These are phyloP conservation scores for Hericium coralloides DNA, from an alignment of 768 basidiomycete species.

Conservation along the genomic window DNA sequence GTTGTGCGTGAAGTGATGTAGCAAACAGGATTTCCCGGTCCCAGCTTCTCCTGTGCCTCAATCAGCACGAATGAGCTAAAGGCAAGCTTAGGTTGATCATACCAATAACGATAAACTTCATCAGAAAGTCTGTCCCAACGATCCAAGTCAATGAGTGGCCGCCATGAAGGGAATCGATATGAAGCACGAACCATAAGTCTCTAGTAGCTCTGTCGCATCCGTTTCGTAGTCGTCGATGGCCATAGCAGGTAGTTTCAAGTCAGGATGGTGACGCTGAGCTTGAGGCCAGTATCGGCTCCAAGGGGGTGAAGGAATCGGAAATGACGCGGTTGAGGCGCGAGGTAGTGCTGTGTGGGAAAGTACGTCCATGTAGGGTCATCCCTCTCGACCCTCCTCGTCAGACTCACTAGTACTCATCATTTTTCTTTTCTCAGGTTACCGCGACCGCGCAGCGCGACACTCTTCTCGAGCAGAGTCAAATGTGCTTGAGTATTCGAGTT, in stretches of 20 bases:
- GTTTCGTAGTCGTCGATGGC: conserved; percentile 56
- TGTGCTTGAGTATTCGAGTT: background rate
- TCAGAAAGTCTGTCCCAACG: conserved; percentile 72
- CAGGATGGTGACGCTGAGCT: too few relatives aligned
- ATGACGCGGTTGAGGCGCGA: too few relatives aligned
- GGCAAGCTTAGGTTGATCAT: conserved; percentile 12
- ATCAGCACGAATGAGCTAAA: background rate
- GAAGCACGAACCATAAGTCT: conserved; percentile 70
- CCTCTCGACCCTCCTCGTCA: too few relatives aligned
- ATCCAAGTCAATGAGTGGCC: background rate
- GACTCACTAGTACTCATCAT: too few relatives aligned
- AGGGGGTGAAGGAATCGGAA: too few relatives aligned
- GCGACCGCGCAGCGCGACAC: too few relatives aligned
- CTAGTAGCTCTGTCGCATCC: conserved; percentile 86
- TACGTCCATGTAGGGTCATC: too few relatives aligned
- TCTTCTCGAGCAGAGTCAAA: background rate
- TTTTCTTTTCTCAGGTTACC: too few relatives aligned
- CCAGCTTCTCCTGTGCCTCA: conserved; percentile 76
- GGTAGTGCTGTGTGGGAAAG: too few relatives aligned
- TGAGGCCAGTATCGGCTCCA: too few relatives aligned
- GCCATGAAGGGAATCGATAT: background rate
- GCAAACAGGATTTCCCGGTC: conserved; percentile 92
- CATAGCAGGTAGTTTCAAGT: conserved; percentile 30
- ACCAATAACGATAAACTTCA: conserved; percentile 99
- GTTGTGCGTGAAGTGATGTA: conserved; percentile 96